Base-by-base conservation (phyloP, 2,329 filamentous ascomycete genomes). In the Lasiodiplodia theobromae region DNA sequence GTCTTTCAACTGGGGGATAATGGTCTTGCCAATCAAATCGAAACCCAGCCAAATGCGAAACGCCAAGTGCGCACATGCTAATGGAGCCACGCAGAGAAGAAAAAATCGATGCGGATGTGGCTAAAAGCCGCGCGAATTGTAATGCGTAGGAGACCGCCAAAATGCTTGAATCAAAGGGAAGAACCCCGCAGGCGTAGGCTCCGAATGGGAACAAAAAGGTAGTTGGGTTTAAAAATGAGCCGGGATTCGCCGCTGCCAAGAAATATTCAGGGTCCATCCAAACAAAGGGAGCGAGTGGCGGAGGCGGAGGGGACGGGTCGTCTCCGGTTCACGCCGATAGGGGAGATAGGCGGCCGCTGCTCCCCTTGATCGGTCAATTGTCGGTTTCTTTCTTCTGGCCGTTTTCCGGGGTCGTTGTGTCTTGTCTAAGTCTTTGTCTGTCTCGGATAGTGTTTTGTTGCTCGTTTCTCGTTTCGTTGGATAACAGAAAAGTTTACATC, bases 401-500 rank as follows among this genome's bases (percentile, higher is more conserved):
- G 18, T 57, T 23, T 11, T 28, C 25, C 11, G 6, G 21, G 4
- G 23, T 38, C n/a, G 12, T 40, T 2, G 25, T 52, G 5, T 25
- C 60, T n/a, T 52, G 21, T 47, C 31, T 34, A 14, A 2, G 18
- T 49, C 38, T 34, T 16, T 34, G 31, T 31, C 31, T 31, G 31
- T 31, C 31, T 31, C 31, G 31, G 2, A 31, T 40, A 10, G 38
- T 14, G 4, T 4, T 62, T 23, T 44, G 12, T 62, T 28, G 37
- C 12, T 47, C 31, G n/a, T 52, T 14, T 25, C 40, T 34, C 58
- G 47, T 52, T 25, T 63, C n/a, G 31, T 52, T 23, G 44, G 37
- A 21, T n/a, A n/a, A 3, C 12, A 18, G 40, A 12, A 38, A n/a
- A 38, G 7, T 57, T 40, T 65, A 79, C 69, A 76, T 72, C 72